These are phyloP conservation scores for Stagonosporopsis tanaceti DNA, from an alignment of 2,329 filamentous ascomycete genomes.

Conservation along the genomic window DNA sequence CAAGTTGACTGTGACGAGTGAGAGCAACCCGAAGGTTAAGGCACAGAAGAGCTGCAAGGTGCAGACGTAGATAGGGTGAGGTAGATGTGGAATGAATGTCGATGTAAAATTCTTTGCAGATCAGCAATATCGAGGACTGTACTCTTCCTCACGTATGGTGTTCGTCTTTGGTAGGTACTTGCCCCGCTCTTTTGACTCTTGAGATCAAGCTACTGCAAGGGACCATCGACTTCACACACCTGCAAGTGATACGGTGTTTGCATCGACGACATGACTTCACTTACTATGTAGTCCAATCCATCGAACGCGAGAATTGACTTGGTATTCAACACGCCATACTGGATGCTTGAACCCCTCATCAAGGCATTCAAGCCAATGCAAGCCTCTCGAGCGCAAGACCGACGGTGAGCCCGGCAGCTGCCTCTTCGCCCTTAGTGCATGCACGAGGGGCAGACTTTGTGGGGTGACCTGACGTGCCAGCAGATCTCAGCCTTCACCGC, in stretches of 20 bases:
- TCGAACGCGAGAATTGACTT: no score
- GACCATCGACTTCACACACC: neutral
- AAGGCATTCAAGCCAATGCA: constrained; percentile 3
- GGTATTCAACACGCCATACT: neutral
- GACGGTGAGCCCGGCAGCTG: constrained; percentile 6
- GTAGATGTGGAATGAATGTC: neutral
- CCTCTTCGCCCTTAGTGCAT: constrained; percentile 11
- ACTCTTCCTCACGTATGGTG: no score
- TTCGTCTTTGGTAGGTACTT: neutral
- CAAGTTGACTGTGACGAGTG: constrained; percentile 56
- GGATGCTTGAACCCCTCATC: neutral
- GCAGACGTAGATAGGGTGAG: constrained; percentile 3
- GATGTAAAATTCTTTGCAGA: neutral
- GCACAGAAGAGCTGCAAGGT: constrained; percentile 23
- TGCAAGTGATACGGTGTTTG: neutral
- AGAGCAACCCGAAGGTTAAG: constrained; percentile 49
- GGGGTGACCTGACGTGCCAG: constrained; percentile 14
- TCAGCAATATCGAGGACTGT: neutral
- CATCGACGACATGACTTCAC: neutral
- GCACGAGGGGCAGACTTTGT: constrained; percentile 7
- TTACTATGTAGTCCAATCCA: no score
- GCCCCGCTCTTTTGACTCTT: neutral
- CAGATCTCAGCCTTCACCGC: constrained; percentile 29
- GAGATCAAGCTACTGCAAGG: constrained; percentile 15
- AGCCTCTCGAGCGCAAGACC: neutral